phyloP scores from a whole-genome alignment of 2,329 filamentous ascomycete genomes.

The Xylariomycetidae sp. region DNA sequence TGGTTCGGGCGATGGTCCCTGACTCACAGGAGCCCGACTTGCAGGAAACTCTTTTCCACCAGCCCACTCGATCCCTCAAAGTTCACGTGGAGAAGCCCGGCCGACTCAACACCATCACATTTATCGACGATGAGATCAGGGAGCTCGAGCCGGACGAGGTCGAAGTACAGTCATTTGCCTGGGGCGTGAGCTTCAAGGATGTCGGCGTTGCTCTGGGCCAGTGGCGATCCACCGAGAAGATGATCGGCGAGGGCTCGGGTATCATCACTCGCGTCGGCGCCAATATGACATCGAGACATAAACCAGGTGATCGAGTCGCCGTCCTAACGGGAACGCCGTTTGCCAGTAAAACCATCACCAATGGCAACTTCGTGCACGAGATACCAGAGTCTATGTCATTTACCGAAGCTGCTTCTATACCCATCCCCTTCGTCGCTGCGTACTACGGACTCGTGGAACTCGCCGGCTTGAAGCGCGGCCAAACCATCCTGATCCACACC shows the following conservation, averaged over 20 bases:
- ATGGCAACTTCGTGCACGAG: slow-evolving; percentile 5
- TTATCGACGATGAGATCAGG: neutral
- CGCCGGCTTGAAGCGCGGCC: slow-evolving; percentile 18
- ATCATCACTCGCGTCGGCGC: slow-evolving; percentile 1
- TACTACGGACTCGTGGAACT: slow-evolving; percentile 21
- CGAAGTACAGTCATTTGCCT: slow-evolving; percentile 1
- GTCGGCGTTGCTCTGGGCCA: slow-evolving; percentile 1
- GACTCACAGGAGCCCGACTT: too few relatives aligned
- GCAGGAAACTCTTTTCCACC: too few relatives aligned
- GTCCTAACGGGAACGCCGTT: slow-evolving; percentile 7
- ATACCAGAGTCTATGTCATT: slow-evolving; percentile 10
- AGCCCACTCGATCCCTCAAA: slow-evolving; percentile 11
- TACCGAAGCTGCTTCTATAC: slow-evolving; percentile 21
- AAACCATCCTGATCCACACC: slow-evolving; percentile 20
- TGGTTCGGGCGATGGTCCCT: too few relatives aligned
- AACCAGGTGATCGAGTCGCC: slow-evolving; percentile 7
- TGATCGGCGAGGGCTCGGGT: slow-evolving; percentile 4
- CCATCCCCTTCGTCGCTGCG: slow-evolving; percentile 22
- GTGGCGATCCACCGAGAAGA: neutral
- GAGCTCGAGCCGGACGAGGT: slow-evolving; percentile 2
- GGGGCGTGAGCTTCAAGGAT: slow-evolving; percentile 6
- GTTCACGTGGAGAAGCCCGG: slow-evolving; percentile 17
- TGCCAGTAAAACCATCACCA: slow-evolving; percentile 5
- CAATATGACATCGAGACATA: slow-evolving; percentile 2
- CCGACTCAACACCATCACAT: slow-evolving; percentile 3